phyloP scores from a whole-genome alignment of 192 early-diverging fungal species.

The Backusella mclennaniae region DNA sequence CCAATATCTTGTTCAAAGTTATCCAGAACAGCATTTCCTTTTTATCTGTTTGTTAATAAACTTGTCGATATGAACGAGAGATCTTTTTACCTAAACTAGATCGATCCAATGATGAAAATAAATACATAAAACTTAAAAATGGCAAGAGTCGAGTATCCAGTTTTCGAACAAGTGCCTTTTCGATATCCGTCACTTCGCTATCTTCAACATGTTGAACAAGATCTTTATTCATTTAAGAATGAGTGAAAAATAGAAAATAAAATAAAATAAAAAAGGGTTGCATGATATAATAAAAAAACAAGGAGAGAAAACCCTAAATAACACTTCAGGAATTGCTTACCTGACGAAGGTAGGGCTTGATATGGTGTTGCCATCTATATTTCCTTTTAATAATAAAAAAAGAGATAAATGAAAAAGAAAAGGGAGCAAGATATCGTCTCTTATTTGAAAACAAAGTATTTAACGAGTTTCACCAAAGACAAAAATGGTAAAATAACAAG shows the following conservation, averaged over 20 bases:
- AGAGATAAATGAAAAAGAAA: background rate
- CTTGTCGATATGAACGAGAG: background rate
- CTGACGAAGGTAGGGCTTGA: background rate
- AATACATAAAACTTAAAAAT: constrained; percentile 34
- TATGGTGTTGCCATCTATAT: background rate
- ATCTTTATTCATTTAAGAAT: background rate
- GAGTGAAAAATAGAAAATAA: background rate
- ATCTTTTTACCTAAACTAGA: constrained; percentile 27
- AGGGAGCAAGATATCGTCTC: background rate
- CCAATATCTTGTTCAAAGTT: constrained; percentile 35
- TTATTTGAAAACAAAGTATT: background rate
- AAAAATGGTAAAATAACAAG: background rate
- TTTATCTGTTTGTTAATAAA: background rate
- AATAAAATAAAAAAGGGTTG: background rate
- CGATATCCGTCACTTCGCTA: background rate
- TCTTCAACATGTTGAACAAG: background rate
- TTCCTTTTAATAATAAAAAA: background rate
- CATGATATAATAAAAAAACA: background rate
- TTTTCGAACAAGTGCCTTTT: constrained; percentile 26
- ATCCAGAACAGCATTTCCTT: constrained; percentile 36
- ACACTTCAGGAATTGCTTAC: too few relatives aligned
- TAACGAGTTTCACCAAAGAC: background rate
- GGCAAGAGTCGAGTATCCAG: constrained; percentile 26
- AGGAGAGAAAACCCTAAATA: background rate
- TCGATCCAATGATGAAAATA: constrained; percentile 34